These are phyloP conservation scores for Nicotiana rustica DNA, from an alignment of 305 asterid genomes.

Conservation along the genomic window DNA sequence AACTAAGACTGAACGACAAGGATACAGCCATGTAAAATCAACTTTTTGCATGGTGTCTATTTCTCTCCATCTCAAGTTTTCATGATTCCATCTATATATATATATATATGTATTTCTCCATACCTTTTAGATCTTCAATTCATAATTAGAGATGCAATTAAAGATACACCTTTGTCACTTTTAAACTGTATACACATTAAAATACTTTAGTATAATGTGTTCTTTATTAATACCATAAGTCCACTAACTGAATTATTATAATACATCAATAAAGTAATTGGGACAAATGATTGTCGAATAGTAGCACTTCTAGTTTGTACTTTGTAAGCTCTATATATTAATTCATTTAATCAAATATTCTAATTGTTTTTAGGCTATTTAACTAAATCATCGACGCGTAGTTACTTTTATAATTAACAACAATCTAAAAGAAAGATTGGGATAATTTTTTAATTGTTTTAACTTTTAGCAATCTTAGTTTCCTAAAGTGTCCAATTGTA, in stretches of 20 bases:
- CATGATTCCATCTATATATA: not conserved
- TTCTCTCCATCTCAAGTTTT: not conserved
- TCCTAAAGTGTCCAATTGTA: not conserved
- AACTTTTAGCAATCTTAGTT: not conserved
- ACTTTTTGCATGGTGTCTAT: conserved; percentile 13
- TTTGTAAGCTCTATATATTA: not conserved
- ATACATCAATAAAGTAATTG: not conserved
- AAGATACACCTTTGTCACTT: conserved; percentile 13
- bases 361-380: not conserved
- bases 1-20: too few species aligned
- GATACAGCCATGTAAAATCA: not conserved
- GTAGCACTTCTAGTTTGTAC: conserved; percentile 15
- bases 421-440: conserved; percentile 16
- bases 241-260: conserved; percentile 1
- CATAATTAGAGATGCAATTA: not conserved
- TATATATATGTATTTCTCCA: not conserved
- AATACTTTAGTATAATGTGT: not conserved
- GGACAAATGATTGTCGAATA: conserved; percentile 14
- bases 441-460: not conserved
- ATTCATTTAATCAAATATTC: not conserved
- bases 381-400: not conserved
- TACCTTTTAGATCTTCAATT: not conserved
- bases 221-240: not conserved
- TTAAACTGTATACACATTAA: not conserved
- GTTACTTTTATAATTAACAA: not conserved